Conservation (phyloP, 2,329 filamentous ascomycete genomes). For the Penicillium sp. region DNA sequence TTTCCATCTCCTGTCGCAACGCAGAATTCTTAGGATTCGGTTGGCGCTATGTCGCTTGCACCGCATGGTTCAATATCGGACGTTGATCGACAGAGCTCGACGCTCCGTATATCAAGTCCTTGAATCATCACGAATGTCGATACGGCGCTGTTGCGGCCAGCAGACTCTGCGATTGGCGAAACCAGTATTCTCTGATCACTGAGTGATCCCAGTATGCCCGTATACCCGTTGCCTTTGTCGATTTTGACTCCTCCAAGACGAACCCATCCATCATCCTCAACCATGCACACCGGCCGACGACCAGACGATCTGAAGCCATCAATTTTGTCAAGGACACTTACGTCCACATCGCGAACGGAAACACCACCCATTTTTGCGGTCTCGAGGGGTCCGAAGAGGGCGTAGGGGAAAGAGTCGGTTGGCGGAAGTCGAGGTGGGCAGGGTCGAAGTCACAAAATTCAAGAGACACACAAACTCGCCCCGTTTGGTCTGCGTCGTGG, state of each 20-base stretch:
- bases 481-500: conserved; percentile 32
- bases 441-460: conserved; percentile 51
- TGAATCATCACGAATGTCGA: conserved; percentile 1
- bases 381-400: conserved; percentile 42
- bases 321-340: conserved; percentile 48
- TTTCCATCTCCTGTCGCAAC: conserved; percentile 23
- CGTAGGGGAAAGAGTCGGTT: conserved; percentile 37
- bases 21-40: conserved; percentile 12
- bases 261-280: conserved; percentile 27
- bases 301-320: conserved; percentile 20
- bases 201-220: not conserved
- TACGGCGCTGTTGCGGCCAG: conserved; percentile 3
- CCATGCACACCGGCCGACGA: conserved; percentile 27
- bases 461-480: conserved; percentile 43
- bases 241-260: conserved; percentile 27
- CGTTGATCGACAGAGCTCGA: not conserved
- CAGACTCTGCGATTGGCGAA: conserved; percentile 3
- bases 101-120: conserved; percentile 2
- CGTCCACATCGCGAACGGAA: conserved; percentile 70
- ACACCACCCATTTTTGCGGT: conserved; percentile 70
- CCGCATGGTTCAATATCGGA: conserved; percentile 2
- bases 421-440: conserved; percentile 45
- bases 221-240: conserved; percentile 16
- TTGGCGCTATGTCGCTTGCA: conserved; percentile 3
- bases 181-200: conserved; percentile 1